phyloP scores from a whole-genome alignment of 83 land plant genomes.

The Larix sibirica region DNA sequence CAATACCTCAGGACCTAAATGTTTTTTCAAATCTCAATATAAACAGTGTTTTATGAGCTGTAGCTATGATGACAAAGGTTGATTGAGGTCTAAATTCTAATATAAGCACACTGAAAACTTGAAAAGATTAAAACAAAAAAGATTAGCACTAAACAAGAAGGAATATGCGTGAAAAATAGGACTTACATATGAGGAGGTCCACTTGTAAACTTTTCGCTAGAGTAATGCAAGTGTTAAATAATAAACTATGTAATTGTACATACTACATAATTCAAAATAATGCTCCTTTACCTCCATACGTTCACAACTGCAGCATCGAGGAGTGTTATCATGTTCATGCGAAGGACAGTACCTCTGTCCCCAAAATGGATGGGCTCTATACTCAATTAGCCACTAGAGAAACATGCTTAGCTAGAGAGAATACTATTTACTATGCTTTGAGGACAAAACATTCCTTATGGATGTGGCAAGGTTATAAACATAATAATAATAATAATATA shows the following conservation, averaged over 20 bases:
- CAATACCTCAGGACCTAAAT: not conserved
- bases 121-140: too few relatives aligned
- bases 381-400: slow-evolving; percentile 89
- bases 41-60: not conserved
- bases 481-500: too few relatives aligned
- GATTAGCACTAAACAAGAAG: too few relatives aligned
- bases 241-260: not conserved
- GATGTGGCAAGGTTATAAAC: too few relatives aligned
- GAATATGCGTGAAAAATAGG: too few relatives aligned
- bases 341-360: slow-evolving; percentile 92
- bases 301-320: slow-evolving; percentile 96
- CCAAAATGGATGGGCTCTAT: slow-evolving; percentile 97
- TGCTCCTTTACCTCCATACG: slow-evolving; percentile 77
- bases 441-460: too few relatives aligned
- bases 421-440: too few relatives aligned
- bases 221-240: not conserved
- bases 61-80: not conserved
- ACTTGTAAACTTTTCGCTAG: not conserved
- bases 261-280: not conserved
- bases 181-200: not conserved
- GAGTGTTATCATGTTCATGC: slow-evolving; percentile 85
- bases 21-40: not conserved
- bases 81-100: not conserved
- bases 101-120: too few relatives aligned
- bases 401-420: too few relatives aligned